These are phyloP conservation scores for Hyphochytrium catenoides DNA, from an alignment of 352 stramenopile species.

Conservation along the genomic window DNA sequence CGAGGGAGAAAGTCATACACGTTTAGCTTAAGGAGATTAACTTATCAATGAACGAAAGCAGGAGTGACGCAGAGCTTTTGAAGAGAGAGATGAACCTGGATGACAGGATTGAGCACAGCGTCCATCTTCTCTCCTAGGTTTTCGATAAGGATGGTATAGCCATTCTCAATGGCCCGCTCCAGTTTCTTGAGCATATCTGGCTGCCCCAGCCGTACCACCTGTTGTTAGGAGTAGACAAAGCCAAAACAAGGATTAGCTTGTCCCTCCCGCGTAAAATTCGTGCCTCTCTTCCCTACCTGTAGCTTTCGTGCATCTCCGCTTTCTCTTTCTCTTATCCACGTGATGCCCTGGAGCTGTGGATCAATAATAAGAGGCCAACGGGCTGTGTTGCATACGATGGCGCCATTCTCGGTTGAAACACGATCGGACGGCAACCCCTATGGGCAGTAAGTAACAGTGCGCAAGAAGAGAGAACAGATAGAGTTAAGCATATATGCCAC, in stretches of 20 bases:
- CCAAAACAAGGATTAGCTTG: no score
- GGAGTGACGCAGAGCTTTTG: no score
- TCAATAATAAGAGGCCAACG: slow-evolving; percentile 77
- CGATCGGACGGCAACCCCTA: slow-evolving; percentile 69
- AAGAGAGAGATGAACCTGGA: no score
- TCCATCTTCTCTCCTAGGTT: slow-evolving; percentile 83
- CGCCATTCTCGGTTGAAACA: slow-evolving; percentile 78
- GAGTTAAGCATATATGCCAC: no score
- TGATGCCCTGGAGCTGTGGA: slow-evolving; percentile 74
- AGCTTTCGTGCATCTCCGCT: no score
- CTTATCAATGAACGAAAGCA: no score
- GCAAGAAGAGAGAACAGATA: no score
- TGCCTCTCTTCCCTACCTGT: no score
- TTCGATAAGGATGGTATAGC: slow-evolving; percentile 76
- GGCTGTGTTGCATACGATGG: slow-evolving; percentile 65
- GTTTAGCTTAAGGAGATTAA: no score
- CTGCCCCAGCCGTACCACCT: slow-evolving; percentile 79
- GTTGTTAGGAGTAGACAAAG: slow-evolving; percentile 48
- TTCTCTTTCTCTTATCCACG: slow-evolving; percentile 79
- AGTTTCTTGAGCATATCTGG: slow-evolving; percentile 81
- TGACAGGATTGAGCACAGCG: slow-evolving; percentile 72
- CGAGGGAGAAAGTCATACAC: no score
- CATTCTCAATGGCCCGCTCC: slow-evolving; percentile 73
- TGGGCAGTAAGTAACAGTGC: no score
- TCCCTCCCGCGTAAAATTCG: no score